Evolutionary conservation across 1,284 basidiomycete species (phyloP), one percentile per base, ranked within the genome.

Genomic region (Ganoderma multipileum): DNA sequence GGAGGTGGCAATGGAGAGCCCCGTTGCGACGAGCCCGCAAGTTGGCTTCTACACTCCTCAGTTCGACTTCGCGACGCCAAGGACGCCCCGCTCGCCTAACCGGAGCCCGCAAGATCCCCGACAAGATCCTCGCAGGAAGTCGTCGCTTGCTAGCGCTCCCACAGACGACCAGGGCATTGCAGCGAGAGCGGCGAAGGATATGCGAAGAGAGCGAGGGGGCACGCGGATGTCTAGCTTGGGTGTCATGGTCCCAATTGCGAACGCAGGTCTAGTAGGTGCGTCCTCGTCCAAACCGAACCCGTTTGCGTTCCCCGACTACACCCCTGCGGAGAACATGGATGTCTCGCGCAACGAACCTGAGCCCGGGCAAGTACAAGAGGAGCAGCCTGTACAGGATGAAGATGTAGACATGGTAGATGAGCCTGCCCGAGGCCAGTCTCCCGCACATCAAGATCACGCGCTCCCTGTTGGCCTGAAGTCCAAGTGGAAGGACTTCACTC

Each of bases 401-500:
- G 59, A 70, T 28, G 65, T 68, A 55, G 64, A 65, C 18, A 30
- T 28, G 1, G 54, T 18, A 8, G 64, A 54, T 5, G 18, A 54
- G 26, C 50, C 55, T 33, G 39, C 9, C 11, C 23, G 47, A 50
- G 47, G 9, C 23, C 20, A 12, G 20, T 47, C 39, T 6, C 39
- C n/a, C 9, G 42, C 33, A 33, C 26, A 26, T 16, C 39, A 20
- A 36, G 50, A 52, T 20, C 26, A 36, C 11, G 47, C 54, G 16
- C 47, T 61, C 18, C 60, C 41, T 23, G 18, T 4, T 6, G 52
- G 42, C 16, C 44, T 50, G 18, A n/a, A 26, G 16, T 26, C 18
- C 18, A 28, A 68, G 26, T 72, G 73, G 73, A 68, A 72, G 30
- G 44, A 64, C 16, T 72, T 67, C 36, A 44, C 64, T 2, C 69